phyloP scores from a whole-genome alignment of 768 basidiomycete species.

The Termitomyces sp. region DNA sequence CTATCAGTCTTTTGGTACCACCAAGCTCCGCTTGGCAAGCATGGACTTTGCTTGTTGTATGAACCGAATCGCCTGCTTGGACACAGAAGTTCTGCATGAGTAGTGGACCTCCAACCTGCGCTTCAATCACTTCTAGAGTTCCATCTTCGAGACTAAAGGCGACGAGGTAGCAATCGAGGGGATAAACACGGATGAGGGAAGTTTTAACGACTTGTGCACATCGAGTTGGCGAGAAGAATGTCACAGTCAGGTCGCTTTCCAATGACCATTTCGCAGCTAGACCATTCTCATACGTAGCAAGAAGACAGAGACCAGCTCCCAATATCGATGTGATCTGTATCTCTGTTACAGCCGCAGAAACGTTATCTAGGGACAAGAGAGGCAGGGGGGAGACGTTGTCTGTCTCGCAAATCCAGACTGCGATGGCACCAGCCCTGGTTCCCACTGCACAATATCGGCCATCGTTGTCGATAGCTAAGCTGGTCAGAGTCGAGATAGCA shows the following conservation, averaged over 20 bases:
- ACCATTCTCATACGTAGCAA: slow-evolving; percentile 59
- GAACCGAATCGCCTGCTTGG: slow-evolving; percentile 52
- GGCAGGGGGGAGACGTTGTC: slow-evolving; percentile 31
- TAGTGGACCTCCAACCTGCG: slow-evolving; percentile 36
- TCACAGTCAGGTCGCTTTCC: slow-evolving; percentile 23
- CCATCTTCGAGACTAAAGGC: slow-evolving; percentile 66
- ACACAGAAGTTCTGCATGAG: slow-evolving; percentile 44
- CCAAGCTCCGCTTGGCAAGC: slow-evolving; percentile 48
- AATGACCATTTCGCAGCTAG: slow-evolving; percentile 51
- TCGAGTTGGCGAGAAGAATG: slow-evolving; percentile 39
- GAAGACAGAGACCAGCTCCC: slow-evolving; percentile 24
- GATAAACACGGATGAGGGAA: slow-evolving; percentile 42
- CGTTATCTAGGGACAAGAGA: slow-evolving; percentile 36
- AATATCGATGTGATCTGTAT: slow-evolving; percentile 37
- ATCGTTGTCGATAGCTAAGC: slow-evolving; percentile 55
- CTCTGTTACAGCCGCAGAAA: slow-evolving; percentile 46
- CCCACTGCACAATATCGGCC: slow-evolving; percentile 69
- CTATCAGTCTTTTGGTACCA: slow-evolving; percentile 44
- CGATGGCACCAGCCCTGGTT: slow-evolving; percentile 60
- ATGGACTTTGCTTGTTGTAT: slow-evolving; percentile 49
- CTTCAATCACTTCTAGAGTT: slow-evolving; percentile 55
- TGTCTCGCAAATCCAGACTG: slow-evolving; percentile 53
- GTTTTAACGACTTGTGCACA: slow-evolving; percentile 40
- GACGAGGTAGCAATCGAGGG: slow-evolving; percentile 42
- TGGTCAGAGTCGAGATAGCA: slow-evolving; percentile 46